phyloP scores from a whole-genome alignment of 441 rosid genomes.

The Pelargonium exstipulatum region DNA sequence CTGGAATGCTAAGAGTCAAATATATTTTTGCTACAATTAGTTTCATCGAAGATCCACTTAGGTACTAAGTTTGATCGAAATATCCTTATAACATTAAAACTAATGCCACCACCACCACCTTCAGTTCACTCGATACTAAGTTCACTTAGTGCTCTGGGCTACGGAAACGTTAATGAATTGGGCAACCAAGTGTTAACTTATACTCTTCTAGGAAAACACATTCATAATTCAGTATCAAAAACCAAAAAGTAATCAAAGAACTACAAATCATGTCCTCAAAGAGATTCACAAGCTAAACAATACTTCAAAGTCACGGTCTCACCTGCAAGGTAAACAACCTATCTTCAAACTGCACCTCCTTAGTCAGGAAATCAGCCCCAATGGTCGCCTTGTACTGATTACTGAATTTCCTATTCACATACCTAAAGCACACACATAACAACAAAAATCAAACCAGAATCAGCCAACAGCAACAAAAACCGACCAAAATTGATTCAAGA shows the following conservation, averaged over 20 bases:
- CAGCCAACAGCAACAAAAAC: conserved; percentile 1
- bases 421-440: conserved; percentile 38
- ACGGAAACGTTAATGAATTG: too few species aligned
- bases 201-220: background rate
- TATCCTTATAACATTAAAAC: too few species aligned
- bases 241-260: background rate
- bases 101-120: too few species aligned
- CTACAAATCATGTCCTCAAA: background rate
- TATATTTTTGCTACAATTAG: too few species aligned
- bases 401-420: conserved; percentile 80
- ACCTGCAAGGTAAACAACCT: conserved; percentile 86
- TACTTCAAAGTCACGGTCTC: background rate
- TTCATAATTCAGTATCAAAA: background rate
- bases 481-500: conserved; percentile 16
- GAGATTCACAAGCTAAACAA: background rate
- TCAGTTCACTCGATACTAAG: too few species aligned
- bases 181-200: too few species aligned
- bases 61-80: too few species aligned
- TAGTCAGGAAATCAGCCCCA: conserved; percentile 71
- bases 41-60: too few species aligned
- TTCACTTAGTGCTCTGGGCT: too few species aligned
- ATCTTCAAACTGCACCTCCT: conserved; percentile 82
- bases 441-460: conserved; percentile 8
- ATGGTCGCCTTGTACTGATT: conserved; percentile 87
- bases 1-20: background rate